Evolutionary conservation across 192 early-diverging fungal genomes (phyloP).

Genomic region (Coemansia erecta): DNA sequence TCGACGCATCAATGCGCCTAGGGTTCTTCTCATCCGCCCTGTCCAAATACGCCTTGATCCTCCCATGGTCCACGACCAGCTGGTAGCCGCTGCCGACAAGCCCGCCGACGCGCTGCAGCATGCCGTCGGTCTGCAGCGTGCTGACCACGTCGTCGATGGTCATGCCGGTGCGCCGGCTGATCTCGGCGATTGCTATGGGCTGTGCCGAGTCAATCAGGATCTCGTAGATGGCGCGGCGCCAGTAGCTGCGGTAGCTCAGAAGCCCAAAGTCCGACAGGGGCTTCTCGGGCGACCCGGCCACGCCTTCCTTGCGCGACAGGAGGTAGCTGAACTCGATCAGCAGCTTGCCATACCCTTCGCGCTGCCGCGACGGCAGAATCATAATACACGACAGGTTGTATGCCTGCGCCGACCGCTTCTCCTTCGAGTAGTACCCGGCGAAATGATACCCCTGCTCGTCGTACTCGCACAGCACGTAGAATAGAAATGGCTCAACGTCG

Average conservation of each 20-base stretch:
- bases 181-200: slow-evolving; percentile 47
- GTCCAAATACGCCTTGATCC: slow-evolving; percentile 47
- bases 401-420: slow-evolving; percentile 77
- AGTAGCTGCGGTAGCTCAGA: slow-evolving; percentile 85
- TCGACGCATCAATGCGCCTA: slow-evolving; percentile 55
- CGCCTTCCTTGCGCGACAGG: slow-evolving; percentile 71
- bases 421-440: slow-evolving; percentile 98
- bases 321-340: slow-evolving; percentile 93
- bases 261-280: slow-evolving; percentile 89
- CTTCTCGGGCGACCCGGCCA: slow-evolving; percentile 84
- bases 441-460: slow-evolving; percentile 78
- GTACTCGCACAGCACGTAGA: slow-evolving; percentile 85
- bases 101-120: slow-evolving; percentile 29
- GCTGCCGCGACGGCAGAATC: slow-evolving; percentile 81
- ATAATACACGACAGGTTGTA: slow-evolving; percentile 96
- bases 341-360: slow-evolving; percentile 89
- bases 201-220: slow-evolving; percentile 49
- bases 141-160: slow-evolving; percentile 78
- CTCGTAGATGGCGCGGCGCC: slow-evolving; percentile 73
- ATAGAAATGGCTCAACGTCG: slow-evolving; percentile 96
- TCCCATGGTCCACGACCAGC: slow-evolving; percentile 51
- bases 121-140: slow-evolving; percentile 62
- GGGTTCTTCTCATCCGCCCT: slow-evolving; percentile 56
- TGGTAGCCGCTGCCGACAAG: slow-evolving; percentile 36
- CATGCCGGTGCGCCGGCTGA: slow-evolving; percentile 72